Evolutionary conservation across 805 yeast species (phyloP).

Genomic region (Kluyveromyces siamensis): DNA sequence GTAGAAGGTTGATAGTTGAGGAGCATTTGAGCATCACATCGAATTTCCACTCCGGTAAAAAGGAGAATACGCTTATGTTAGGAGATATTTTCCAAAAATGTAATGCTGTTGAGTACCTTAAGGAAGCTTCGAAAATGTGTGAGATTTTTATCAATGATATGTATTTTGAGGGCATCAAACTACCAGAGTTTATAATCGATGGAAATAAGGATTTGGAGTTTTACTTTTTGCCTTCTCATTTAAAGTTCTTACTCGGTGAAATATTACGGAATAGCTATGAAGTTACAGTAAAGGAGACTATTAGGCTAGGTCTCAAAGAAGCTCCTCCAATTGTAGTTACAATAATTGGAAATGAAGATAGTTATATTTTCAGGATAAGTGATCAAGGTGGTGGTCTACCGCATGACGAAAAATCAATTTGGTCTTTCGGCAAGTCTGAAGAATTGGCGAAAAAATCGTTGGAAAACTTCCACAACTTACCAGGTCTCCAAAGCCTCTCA

Average conservation of each 20-base stretch:
- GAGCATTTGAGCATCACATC: constrained; percentile 78
- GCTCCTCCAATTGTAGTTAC: constrained; percentile 76
- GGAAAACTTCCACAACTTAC: constrained; percentile 58
- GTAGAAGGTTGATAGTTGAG: constrained; percentile 83
- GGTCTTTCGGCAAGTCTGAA: constrained; percentile 81
- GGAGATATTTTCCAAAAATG: constrained; percentile 82
- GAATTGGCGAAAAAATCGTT: constrained; percentile 49
- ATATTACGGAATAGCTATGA: constrained; percentile 77
- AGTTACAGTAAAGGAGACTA: constrained; percentile 54
- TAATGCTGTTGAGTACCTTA: constrained; percentile 59
- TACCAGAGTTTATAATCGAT: constrained; percentile 72
- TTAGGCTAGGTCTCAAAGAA: constrained; percentile 29
- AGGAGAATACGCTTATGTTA: constrained; percentile 39
- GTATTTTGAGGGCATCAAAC: constrained; percentile 41
- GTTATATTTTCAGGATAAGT: constrained; percentile 67
- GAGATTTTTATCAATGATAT: constrained; percentile 43
- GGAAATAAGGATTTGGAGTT: constrained; percentile 62
- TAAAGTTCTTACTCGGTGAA: constrained; percentile 82
- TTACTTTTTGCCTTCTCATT: constrained; percentile 78
- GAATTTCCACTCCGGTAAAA: constrained; percentile 40
- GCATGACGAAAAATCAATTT: constrained; percentile 44
- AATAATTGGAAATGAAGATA: constrained; percentile 55
- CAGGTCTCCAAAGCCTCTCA: constrained; percentile 43
- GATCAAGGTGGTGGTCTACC: constrained; percentile 90
- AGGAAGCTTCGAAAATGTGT: constrained; percentile 43